Evolutionary conservation across 2,329 filamentous ascomycete species (phyloP), one percentile per base, ranked within the genome.

Genomic region (Catunica adiposa): DNA sequence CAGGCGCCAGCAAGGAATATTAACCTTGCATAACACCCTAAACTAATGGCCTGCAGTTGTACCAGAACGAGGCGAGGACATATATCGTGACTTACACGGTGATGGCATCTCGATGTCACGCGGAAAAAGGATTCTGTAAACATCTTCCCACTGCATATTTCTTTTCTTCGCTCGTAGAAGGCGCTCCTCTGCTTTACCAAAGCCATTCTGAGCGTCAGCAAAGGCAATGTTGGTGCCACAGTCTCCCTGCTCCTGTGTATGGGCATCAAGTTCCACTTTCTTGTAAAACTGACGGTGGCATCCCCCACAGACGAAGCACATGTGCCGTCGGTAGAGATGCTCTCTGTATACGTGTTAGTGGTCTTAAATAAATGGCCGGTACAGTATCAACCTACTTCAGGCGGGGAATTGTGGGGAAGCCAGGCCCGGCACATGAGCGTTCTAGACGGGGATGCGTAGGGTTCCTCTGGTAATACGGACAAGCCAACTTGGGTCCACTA

Each of bases 321-420:
- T 55, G 25, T 58, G 56, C 3, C 56, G 53, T 25, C 56, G 56
- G 25, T 58, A 58, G n/a, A 58, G 42, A 50, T 58, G 56, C 46
- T 58, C 56, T 34, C 56, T 58, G 42, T 20, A 2, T 1, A 25
- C 11, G 29, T 22, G 44, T 52, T 38, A 52, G 50, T 22, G 17
- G 38, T 38, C n/a, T 34, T 8, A 37, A 14, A 22, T 3, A 25
- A 11, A 25, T n/a, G 2, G 11, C 20, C n/a, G 22, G 20, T 9
- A 34, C 2, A 11, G n/a, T 20, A 34, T 5, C 15, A 17, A 55
- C 56, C 46, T 20, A 58, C 56, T 58, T 58, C 17, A 58, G 46
- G 3, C 53, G 48, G 8, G 56, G 56, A 40, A 58, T 58, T 14
- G 53, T 53, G 6, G 56, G 56, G 22, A 58, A 58, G 25, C 56